Base-by-base conservation (phyloP, 2,329 filamentous ascomycete species). In the Colletotrichum eleusines region DNA sequence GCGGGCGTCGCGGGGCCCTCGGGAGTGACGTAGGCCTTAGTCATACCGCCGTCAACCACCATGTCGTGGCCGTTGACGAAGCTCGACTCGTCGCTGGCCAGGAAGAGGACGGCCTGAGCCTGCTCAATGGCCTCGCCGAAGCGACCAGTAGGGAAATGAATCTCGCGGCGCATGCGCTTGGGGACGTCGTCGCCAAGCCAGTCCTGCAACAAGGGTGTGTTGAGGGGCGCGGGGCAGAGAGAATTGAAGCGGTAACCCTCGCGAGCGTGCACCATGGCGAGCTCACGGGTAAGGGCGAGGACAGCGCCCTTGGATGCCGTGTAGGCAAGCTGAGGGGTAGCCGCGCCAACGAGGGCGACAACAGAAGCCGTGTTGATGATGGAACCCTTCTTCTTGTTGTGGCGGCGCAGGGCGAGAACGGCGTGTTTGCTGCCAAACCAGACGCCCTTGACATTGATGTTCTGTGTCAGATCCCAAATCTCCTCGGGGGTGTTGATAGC, bases 401-500 rank as follows among this genome's bases (percentile, higher is more conserved):
- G 87, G 76, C 90, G 90, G 74, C 94, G 91, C 76, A 98, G 87
- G 54, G 93, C 89, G 61, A 95, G 85, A 35, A 98, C 91, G 8
- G 95, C 94, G 81, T 97, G 94, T 87, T 97, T 98, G 88, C 90
- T 92, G 72, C 95, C 95, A 80, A 90, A 98, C 95, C 95, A 97
- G n/a, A 98, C 95, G 53, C 95, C 95, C 88, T 98, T 98, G 81
- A 97, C 95, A 82, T 98, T 98, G 86, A 97, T 97, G 80, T 90
- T 91, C 73, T 97, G 94, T 5, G 95, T 98, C 75, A 97, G 84
- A 77, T 98, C 94, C 95, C 95, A 98, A 84, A 98, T 95, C 76
- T 89, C 90, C 84, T 97, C 94, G 61, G 93, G 91, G 1, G 94
- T 97, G 80, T 92, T 89, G 79, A 97, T 85, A 59, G 95, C 94